Percentiles rank a stretch among this genome's conserved stretches.
phyloP scores from a whole-genome alignment of 192 early-diverging fungal species.

The Backusella morwellensis region DNA sequence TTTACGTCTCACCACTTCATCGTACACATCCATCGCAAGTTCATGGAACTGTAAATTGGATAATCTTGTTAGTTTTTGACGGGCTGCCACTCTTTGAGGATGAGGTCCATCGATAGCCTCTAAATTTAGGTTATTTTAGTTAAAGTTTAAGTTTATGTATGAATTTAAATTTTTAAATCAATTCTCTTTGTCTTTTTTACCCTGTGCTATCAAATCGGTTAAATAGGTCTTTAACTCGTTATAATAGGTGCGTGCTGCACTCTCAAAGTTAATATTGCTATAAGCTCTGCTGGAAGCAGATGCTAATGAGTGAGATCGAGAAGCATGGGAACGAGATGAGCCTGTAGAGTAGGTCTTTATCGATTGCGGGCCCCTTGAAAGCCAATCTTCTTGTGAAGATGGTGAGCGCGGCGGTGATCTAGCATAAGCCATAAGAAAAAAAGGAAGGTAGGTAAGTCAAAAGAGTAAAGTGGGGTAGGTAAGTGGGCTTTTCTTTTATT shows the following conservation, averaged over 20 bases:
- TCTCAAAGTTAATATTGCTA: slow-evolving; percentile 15
- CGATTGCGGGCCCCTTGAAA: slow-evolving; percentile 4
- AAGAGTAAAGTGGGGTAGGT: too few species aligned
- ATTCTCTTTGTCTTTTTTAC: slow-evolving; percentile 15
- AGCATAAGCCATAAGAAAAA: slow-evolving; percentile 12
- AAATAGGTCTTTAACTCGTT: slow-evolving; percentile 24
- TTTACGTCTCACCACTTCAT: slow-evolving; percentile 82
- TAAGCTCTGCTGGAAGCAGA: slow-evolving; percentile 23
- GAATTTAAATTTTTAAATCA: not conserved
- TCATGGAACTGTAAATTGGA: slow-evolving; percentile 87
- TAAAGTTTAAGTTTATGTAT: not conserved
- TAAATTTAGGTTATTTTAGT: not conserved
- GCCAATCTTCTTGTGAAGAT: slow-evolving; percentile 20
- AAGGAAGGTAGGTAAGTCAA: not conserved
- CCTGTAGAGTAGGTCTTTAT: slow-evolving; percentile 16
- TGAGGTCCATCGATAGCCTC: slow-evolving; percentile 28
- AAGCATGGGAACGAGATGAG: slow-evolving; percentile 27
- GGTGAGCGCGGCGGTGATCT: slow-evolving; percentile 17
- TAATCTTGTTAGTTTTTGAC: slow-evolving; percentile 81
- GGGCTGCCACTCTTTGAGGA: slow-evolving; percentile 47
- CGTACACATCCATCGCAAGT: slow-evolving; percentile 91
- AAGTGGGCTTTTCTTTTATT: not conserved
- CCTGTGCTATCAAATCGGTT: slow-evolving; percentile 21
- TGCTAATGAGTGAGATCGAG: slow-evolving; percentile 28
- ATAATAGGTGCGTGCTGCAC: slow-evolving; percentile 26